Conservation (phyloP, 345 rosid species). For the Nasturtium officinale region DNA sequence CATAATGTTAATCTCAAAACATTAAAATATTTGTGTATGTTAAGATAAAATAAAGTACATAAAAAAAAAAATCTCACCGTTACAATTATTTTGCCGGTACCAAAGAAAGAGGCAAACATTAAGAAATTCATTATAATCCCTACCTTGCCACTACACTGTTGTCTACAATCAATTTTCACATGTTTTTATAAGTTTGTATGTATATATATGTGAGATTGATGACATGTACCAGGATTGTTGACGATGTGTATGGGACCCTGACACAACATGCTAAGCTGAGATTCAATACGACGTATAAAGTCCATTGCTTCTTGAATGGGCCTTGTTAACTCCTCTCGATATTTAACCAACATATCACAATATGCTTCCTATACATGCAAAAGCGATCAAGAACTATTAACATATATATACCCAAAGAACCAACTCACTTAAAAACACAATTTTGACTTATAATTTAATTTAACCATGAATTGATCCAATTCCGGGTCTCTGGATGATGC, state of each 20-base stretch:
- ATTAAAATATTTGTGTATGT: background rate
- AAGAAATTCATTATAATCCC: constrained; percentile 29
- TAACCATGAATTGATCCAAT: constrained; percentile 97
- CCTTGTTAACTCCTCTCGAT: constrained; percentile 85
- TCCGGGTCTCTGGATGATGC: constrained; percentile 72
- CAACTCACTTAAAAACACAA: background rate
- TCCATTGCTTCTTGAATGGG: constrained; percentile 98
- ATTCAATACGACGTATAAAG: constrained; percentile 94
- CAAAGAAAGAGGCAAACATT: constrained; percentile 5
- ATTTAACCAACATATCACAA: constrained; percentile 91
- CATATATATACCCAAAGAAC: background rate
- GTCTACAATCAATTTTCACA: background rate
- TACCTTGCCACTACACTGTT: constrained; percentile 34
- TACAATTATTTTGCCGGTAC: background rate
- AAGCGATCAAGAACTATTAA: background rate
- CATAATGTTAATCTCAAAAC: background rate
- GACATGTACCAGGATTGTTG: constrained; percentile 67
- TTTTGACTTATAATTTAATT: background rate
- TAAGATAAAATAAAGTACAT: background rate
- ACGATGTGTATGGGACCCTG: constrained; percentile 74
- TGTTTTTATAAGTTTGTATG: background rate
- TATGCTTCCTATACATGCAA: constrained; percentile 75
- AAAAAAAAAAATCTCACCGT: background rate
- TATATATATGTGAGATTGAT: background rate
- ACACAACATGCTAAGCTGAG: constrained; percentile 79